Evolutionary conservation across 1,284 basidiomycete genomes (phyloP), one percentile per base, ranked within the genome.

Genomic region (Rhodotorula sp.): DNA sequence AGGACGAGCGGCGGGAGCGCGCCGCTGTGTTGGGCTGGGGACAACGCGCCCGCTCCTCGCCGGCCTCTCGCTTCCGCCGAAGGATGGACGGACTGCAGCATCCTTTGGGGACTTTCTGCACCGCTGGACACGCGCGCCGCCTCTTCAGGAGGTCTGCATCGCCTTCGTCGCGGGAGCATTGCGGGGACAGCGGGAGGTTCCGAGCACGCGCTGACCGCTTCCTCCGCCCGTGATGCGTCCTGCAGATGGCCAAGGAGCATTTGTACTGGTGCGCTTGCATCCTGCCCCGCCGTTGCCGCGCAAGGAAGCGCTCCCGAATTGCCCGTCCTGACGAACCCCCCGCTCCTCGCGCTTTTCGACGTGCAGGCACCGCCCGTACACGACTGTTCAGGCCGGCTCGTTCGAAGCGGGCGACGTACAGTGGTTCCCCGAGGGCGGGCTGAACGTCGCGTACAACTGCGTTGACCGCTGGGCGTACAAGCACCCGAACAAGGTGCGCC

Each of bases 381-480:
- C 89, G 76, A 95, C 90, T 37, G 94, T 98, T 68, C 85, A 89
- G 77, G 85, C 91, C 17, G 96, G 97, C 61, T 85, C 86, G 46
- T 98, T 98, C 80, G 86, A 88, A 79, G 87, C 87, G 3, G 96
- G 95, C 48, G 93, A 98, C 82, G 89, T 97, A 72, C 87, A 88
- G 74, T 99, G 95, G 96, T 99, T 99, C 79, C 81, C 81, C 48
- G 82, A 84, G 72, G 83, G 83, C 21, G 75, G 78, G 39, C 78
- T 84, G 74, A 84, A 84, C 70, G 96, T 91, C 4, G 89, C 92
- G 17, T 99, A 99, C 87, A 99, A 99, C 84, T 97, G 94, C 81
- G 91, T 99, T 70, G 97, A 99, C 83, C 88, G 97, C 75, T 94
- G 91, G 91, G 94, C 92, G 50, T 94, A 91, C 85, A 88, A 90